Conservation (phyloP, 805 yeast genomes). For the Zygosaccharomyces lentus region DNA sequence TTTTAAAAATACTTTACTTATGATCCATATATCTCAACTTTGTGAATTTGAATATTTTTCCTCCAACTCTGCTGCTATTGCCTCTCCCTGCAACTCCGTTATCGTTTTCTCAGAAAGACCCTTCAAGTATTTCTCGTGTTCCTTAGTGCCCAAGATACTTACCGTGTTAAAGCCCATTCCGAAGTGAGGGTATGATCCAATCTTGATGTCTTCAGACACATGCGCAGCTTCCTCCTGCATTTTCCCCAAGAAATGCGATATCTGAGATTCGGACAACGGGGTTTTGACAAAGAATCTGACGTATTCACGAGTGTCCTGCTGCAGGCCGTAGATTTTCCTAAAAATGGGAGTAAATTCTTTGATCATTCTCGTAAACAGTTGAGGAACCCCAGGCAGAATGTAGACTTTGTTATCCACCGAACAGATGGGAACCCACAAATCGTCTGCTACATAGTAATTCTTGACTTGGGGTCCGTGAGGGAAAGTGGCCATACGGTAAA, state of each 20-base stretch:
- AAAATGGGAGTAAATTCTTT: constrained; percentile 40
- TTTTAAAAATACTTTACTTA: too few species aligned
- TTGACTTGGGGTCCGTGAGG: constrained; percentile 51
- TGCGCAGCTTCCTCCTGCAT: constrained; percentile 44
- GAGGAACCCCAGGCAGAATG: constrained; percentile 83
- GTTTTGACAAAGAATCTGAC: constrained; percentile 61
- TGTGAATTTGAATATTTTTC: constrained; percentile 29
- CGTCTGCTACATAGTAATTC: constrained; percentile 45
- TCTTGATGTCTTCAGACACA: constrained; percentile 45
- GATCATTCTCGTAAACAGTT: constrained; percentile 56
- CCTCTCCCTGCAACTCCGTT: constrained; percentile 48
- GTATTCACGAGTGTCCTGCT: constrained; percentile 30
- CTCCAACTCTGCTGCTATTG: constrained; percentile 58
- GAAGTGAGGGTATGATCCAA: constrained; percentile 85
- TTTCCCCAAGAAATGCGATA: constrained; percentile 58
- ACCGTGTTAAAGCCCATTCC: constrained; percentile 61
- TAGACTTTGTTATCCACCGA: constrained; percentile 59
- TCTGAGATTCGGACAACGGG: constrained; percentile 52
- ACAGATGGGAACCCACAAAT: constrained; percentile 82
- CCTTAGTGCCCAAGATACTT: constrained; percentile 61
- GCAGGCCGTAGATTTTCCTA: constrained; percentile 37
- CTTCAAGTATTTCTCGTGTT: constrained; percentile 38
- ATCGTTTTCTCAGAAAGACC: constrained; percentile 46
- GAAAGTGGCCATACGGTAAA: constrained; percentile 73
- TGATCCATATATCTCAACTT: neutral